A percentile compares a stretch with the other conserved stretches of the same genome.
Evolutionary conservation across 73 alveolate genomes (phyloP).

Genomic region (Urostyla sp.): DNA sequence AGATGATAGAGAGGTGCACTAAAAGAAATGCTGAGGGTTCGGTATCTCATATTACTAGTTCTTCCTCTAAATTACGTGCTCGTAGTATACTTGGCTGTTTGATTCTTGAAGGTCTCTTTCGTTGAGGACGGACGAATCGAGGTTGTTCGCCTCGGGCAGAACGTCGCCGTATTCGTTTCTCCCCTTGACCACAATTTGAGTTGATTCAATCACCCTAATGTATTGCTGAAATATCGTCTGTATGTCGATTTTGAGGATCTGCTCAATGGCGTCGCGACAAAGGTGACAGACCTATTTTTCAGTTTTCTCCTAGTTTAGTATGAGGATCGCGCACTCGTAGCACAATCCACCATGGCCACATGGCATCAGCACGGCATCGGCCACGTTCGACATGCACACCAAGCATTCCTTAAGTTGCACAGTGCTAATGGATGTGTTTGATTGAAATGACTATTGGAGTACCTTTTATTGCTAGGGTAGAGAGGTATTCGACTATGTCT

Average conservation of each 20-base stretch:
- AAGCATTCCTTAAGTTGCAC: constrained; percentile 44
- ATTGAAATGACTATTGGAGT: too few relatives aligned
- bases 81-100: neutral
- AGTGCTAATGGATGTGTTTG: constrained; percentile 31
- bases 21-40: constrained; percentile 1
- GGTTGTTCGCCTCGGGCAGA: neutral
- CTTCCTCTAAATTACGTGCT: neutral
- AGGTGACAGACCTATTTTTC: constrained; percentile 51
- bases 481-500: too few relatives aligned
- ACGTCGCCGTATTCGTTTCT: neutral
- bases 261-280: constrained; percentile 54
- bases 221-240: constrained; percentile 53
- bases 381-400: constrained; percentile 31
- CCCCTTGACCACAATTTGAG: constrained; percentile 22
- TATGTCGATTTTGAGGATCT: constrained; percentile 55
- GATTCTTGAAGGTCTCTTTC: neutral
- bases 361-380: constrained; percentile 67
- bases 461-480: too few relatives aligned
- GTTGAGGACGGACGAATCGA: neutral
- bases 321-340: constrained; percentile 49
- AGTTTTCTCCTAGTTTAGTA: constrained; percentile 15
- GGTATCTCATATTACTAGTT: constrained; percentile 34
- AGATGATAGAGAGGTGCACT: too few relatives aligned
- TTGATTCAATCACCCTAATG: constrained; percentile 55
- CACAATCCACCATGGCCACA: constrained; percentile 71